Percentiles rank a stretch among this genome's conserved stretches.
Evolutionary conservation across 164 flowering plant species (phyloP).

Genomic region (Vitis amurensis): DNA sequence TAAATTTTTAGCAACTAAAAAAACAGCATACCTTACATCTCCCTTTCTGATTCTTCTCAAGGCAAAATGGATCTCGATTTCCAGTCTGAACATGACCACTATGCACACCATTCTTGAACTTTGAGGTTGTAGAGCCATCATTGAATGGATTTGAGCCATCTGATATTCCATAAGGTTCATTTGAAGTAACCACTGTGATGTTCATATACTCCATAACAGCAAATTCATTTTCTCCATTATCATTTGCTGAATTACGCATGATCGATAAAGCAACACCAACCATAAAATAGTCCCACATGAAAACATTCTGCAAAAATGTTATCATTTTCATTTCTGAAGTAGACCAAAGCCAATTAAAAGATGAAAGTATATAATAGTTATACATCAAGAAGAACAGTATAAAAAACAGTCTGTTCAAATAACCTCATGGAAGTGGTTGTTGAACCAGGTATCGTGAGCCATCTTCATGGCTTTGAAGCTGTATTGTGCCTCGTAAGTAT

Average conservation of each 20-base stretch:
- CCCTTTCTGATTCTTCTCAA: constrained; percentile 60
- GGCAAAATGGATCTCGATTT: constrained; percentile 78
- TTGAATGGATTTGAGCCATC: constrained; percentile 93
- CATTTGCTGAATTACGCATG: constrained; percentile 50
- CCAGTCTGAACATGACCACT: constrained; percentile 90
- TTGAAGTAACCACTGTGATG: constrained; percentile 82
- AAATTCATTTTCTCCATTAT: constrained; percentile 76
- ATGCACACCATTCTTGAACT: constrained; percentile 76
- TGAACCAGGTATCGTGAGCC: constrained; percentile 76
- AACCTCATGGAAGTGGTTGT: constrained; percentile 64
- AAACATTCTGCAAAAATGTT: constrained; percentile 61
- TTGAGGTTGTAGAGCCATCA: constrained; percentile 52
- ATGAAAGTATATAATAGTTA: too few species aligned
- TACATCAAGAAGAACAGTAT: too few species aligned
- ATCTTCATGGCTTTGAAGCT: constrained; percentile 76
- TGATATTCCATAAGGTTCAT: constrained; percentile 72
- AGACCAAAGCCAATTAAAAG: too few species aligned
- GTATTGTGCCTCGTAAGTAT: constrained; percentile 86
- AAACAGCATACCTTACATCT: constrained; percentile 65
- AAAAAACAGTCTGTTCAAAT: neutral
- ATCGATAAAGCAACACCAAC: constrained; percentile 84
- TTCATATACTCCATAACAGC: constrained; percentile 88
- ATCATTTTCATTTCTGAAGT: too few species aligned
- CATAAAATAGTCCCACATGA: constrained; percentile 95
- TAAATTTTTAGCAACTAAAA: neutral